Conservation (phyloP, 2,329 filamentous ascomycete species). For the Colletotrichum incanum region DNA sequence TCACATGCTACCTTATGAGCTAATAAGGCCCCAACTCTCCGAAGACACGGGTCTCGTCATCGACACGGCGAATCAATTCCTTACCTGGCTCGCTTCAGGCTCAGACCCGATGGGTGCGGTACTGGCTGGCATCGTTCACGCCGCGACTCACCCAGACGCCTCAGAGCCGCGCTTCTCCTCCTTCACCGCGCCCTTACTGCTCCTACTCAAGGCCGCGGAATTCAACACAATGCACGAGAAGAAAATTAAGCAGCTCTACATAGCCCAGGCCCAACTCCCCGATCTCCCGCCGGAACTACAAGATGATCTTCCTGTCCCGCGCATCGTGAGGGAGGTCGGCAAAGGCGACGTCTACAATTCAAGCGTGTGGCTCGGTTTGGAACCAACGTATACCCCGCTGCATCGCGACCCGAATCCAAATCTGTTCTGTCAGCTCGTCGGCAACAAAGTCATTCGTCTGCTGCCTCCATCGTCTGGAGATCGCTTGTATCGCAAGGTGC, state of each 20-base stretch:
- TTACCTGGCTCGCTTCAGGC: slow-evolving; percentile 39
- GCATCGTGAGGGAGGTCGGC: slow-evolving; percentile 73
- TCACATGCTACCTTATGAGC: slow-evolving; percentile 50
- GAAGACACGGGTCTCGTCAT: slow-evolving; percentile 25
- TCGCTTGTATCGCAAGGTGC: slow-evolving; percentile 72
- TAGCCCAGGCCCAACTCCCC: slow-evolving; percentile 84
- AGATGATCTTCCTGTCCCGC: slow-evolving; percentile 78
- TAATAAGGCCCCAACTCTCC: slow-evolving; percentile 46
- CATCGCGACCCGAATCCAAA: slow-evolving; percentile 97
- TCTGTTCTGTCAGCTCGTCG: slow-evolving; percentile 86
- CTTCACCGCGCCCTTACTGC: slow-evolving; percentile 73
- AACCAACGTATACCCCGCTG: slow-evolving; percentile 90
- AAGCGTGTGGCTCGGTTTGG: slow-evolving; percentile 89
- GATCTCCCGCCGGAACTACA: slow-evolving; percentile 76
- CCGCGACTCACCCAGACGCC: slow-evolving; percentile 46
- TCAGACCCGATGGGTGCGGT: slow-evolving; percentile 49
- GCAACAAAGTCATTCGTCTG: slow-evolving; percentile 81
- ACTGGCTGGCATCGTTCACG: slow-evolving; percentile 51
- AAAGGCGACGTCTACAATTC: slow-evolving; percentile 89
- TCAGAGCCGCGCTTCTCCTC: slow-evolving; percentile 63
- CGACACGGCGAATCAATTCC: slow-evolving; percentile 31
- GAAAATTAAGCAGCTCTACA: slow-evolving; percentile 73
- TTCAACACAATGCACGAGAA: slow-evolving; percentile 58
- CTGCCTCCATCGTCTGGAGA: slow-evolving; percentile 76
- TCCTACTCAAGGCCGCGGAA: slow-evolving; percentile 73